Evolutionary conservation across 1,284 basidiomycete genomes (phyloP).

Genomic region (Serendipita sp.): DNA sequence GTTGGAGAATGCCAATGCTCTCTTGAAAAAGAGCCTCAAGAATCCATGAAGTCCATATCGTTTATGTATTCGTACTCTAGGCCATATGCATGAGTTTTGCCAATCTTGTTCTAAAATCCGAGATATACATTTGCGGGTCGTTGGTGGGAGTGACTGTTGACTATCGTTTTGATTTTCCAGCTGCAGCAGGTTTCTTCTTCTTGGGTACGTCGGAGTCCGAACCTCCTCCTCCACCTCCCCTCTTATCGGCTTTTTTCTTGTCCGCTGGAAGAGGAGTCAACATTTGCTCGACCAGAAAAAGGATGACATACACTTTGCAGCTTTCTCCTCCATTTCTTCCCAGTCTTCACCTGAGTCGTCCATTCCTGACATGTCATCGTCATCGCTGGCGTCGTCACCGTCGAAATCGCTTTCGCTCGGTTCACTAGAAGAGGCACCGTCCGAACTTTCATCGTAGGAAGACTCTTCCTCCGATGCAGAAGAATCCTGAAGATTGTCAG

Average conservation of each 20-base stretch:
- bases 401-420: slow-evolving; percentile 40
- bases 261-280: slow-evolving; percentile 36
- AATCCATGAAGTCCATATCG: neutral
- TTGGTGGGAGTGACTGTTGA: neutral
- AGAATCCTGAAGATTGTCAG: neutral
- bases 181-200: slow-evolving; percentile 36
- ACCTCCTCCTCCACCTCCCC: slow-evolving; percentile 43
- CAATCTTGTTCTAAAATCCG: neutral
- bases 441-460: slow-evolving; percentile 15
- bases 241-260: slow-evolving; percentile 40
- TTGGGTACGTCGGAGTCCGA: slow-evolving; percentile 52
- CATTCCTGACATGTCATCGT: neutral
- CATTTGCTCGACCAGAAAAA: neutral
- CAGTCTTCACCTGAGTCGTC: slow-evolving; percentile 64
- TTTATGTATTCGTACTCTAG: neutral
- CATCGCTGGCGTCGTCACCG: slow-evolving; percentile 14
- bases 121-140: neutral
- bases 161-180: slow-evolving; percentile 7
- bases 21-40: slow-evolving; percentile 38
- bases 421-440: slow-evolving; percentile 51
- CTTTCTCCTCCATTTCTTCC: slow-evolving; percentile 88
- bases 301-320: slow-evolving; percentile 54
- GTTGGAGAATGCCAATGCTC: slow-evolving; percentile 54
- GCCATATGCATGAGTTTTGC: neutral
- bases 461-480: neutral